These are phyloP conservation scores for Xylaria scruposa DNA, from an alignment of 495 filamentous ascomycete species.

Conservation along the genomic window DNA sequence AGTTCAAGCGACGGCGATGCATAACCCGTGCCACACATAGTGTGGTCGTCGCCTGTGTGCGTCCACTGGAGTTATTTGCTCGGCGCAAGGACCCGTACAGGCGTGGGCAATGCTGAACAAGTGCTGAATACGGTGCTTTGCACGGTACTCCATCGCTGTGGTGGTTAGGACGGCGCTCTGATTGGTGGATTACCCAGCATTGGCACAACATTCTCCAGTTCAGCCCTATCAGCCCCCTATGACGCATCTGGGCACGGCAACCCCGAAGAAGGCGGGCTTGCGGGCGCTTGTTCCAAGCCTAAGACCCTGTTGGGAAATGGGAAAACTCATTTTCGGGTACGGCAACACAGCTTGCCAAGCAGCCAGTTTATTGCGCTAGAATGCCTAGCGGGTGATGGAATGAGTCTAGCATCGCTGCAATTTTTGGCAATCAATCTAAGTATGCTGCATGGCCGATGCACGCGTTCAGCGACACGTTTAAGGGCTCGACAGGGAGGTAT, in stretches of 20 bases:
- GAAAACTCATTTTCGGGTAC: slow-evolving; percentile 18
- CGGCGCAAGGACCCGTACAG: background rate
- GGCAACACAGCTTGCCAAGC: slow-evolving; percentile 15
- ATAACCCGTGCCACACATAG: slow-evolving; percentile 16
- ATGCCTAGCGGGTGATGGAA: background rate
- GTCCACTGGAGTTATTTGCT: background rate
- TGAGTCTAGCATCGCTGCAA: slow-evolving; percentile 1
- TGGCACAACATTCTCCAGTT: slow-evolving; percentile 19
- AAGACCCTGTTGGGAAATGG: slow-evolving; percentile 16
- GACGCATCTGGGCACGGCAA: slow-evolving; percentile 29
- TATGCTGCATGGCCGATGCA: background rate
- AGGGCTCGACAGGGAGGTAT: slow-evolving; percentile 14
- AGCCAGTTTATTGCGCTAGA: background rate
- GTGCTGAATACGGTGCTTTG: background rate
- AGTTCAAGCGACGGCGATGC: background rate
- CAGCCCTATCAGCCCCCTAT: slow-evolving; percentile 32
- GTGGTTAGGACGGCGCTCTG: background rate
- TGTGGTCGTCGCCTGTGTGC: background rate
- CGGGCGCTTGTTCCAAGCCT: slow-evolving; percentile 18
- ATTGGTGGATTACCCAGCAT: slow-evolving; percentile 12
- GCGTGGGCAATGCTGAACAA: background rate
- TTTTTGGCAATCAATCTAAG: slow-evolving; percentile 4
- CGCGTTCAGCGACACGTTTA: background rate
- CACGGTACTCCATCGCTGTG: background rate
- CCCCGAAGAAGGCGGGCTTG: slow-evolving; percentile 23